Conservation (phyloP, 2,329 filamentous ascomycete genomes). For the Aspergillus arachidicola region DNA sequence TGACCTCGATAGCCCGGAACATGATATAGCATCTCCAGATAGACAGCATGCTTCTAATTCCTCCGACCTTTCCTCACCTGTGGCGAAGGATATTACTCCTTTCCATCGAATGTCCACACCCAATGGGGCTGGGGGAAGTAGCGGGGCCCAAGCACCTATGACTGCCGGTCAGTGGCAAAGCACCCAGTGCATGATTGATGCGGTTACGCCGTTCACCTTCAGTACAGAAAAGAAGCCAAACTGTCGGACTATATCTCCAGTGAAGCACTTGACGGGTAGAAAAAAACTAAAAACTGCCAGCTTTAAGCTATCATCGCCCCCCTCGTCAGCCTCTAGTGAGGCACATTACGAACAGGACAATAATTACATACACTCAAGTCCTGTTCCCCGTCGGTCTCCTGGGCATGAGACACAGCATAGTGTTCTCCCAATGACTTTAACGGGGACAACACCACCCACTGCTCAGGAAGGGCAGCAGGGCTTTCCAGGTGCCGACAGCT, state of each 20-base stretch:
- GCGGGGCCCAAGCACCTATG: conserved; percentile 7
- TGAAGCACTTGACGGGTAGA: conserved; percentile 8
- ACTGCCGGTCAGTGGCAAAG: conserved; percentile 33
- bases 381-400: conserved; percentile 7
- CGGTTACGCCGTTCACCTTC: conserved; percentile 42
- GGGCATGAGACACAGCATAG: conserved; percentile 17
- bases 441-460: conserved; percentile 35
- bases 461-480: conserved; percentile 40
- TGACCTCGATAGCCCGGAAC: conserved; percentile 36
- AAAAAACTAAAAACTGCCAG: conserved; percentile 27
- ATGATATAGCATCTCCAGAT: conserved; percentile 16
- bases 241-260: conserved; percentile 5
- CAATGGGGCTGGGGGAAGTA: conserved; percentile 7
- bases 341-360: background rate
- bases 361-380: conserved; percentile 2
- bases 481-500: conserved; percentile 35
- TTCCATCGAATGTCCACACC: conserved; percentile 29
- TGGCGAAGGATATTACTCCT: conserved; percentile 31
- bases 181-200: conserved; percentile 46
- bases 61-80: conserved; percentile 14
- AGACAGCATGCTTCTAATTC: conserved; percentile 17
- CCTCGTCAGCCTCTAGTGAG: conserved; percentile 5
- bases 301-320: conserved; percentile 15
- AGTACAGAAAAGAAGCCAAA: conserved; percentile 36
- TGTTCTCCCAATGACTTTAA: conserved; percentile 34